These are phyloP conservation scores for Tylopilus sp. DNA, from an alignment of 768 basidiomycete genomes.

Conservation along the genomic window DNA sequence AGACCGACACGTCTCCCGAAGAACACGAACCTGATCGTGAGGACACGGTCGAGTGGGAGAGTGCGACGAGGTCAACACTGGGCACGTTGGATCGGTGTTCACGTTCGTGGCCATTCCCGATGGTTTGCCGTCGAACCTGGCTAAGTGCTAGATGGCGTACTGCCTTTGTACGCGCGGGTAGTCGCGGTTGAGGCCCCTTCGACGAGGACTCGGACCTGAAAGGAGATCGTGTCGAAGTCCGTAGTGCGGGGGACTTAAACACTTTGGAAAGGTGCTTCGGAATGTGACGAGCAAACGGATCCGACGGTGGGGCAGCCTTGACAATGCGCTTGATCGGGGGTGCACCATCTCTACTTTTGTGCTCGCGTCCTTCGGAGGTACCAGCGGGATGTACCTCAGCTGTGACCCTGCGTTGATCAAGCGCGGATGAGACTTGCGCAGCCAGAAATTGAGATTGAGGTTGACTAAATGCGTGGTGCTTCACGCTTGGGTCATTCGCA, in stretches of 20 bases:
- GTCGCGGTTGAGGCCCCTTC: background rate
- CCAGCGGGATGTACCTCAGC: background rate
- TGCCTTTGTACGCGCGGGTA: background rate
- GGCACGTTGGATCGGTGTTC: constrained; percentile 7
- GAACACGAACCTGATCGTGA: constrained; percentile 10
- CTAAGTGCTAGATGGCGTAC: constrained; percentile 8
- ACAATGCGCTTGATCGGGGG: constrained; percentile 4
- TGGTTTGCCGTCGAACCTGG: constrained; percentile 18
- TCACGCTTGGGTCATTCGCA: background rate
- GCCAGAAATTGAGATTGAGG: background rate
- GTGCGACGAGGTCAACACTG: constrained; percentile 21
- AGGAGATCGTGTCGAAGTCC: constrained; percentile 16
- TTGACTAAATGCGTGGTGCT: constrained; percentile 21
- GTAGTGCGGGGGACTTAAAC: constrained; percentile 17
- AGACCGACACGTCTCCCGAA: background rate
- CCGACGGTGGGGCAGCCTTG: background rate
- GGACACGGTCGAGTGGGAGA: constrained; percentile 14
- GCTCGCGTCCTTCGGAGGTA: background rate
- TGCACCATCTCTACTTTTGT: background rate
- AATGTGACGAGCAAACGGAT: background rate
- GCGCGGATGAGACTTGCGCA: background rate
- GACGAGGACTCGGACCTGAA: constrained; percentile 13
- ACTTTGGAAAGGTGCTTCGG: background rate
- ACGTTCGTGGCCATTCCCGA: background rate
- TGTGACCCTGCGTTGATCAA: background rate